These are phyloP conservation scores for Apiospora rasikravindrae DNA, from an alignment of 2,329 filamentous ascomycete genomes.

Conservation along the genomic window DNA sequence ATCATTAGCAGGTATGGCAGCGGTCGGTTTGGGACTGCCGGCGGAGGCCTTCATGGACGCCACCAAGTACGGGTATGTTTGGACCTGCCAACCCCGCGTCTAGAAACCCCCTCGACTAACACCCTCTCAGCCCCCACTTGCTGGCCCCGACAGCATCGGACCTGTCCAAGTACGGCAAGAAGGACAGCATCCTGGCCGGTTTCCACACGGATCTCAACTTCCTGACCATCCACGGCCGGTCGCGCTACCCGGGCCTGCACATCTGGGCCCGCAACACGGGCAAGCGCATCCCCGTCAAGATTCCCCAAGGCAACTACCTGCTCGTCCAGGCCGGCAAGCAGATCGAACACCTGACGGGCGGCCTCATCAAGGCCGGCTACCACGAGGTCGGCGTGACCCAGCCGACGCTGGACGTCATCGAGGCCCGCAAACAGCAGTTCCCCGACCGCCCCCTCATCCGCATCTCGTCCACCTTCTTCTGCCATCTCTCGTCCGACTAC, in stretches of 20 bases:
- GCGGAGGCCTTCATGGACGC: conserved; percentile 59
- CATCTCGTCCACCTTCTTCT: conserved; percentile 67
- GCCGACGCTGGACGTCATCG: conserved; percentile 54
- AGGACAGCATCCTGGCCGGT: conserved; percentile 65
- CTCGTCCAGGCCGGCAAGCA: conserved; percentile 68
- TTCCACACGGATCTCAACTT: conserved; percentile 71
- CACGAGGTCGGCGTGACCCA: conserved; percentile 67
- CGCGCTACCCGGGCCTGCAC: conserved; percentile 65
- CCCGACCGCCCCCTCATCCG: conserved; percentile 59
- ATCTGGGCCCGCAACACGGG: conserved; percentile 70
- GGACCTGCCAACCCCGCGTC: not conserved
- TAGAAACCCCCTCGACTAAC: not conserved
- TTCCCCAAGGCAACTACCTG: conserved; percentile 62
- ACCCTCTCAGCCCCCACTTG: conserved; percentile 56
- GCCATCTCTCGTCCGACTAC: conserved; percentile 63
- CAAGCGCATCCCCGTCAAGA: conserved; percentile 61
- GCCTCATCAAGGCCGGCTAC: conserved; percentile 65
- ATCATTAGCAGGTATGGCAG: conserved; percentile 63
- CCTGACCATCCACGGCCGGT: conserved; percentile 68
- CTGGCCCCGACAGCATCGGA: conserved; percentile 66
- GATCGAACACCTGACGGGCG: conserved; percentile 65
- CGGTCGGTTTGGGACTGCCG: conserved; percentile 59
- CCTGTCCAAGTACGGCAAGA: conserved; percentile 55
- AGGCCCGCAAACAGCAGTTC: conserved; percentile 44
- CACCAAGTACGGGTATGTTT: conserved; percentile 57